Evolutionary conservation across 1,284 basidiomycete genomes (phyloP).

Genomic region (Entoloma clypeatum): DNA sequence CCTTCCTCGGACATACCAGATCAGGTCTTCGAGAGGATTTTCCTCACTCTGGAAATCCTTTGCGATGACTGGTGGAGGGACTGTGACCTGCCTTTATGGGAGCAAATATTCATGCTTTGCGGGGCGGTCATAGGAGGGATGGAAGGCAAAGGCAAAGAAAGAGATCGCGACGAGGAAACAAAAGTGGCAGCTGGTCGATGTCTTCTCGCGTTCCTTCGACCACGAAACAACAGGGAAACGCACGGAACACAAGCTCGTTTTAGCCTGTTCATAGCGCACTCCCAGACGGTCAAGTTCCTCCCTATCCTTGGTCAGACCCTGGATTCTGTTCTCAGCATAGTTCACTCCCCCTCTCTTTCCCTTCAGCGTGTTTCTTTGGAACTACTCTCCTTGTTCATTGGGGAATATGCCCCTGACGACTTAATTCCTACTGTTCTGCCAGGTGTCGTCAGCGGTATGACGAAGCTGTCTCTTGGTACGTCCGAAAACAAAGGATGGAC

Average conservation of each 20-base stretch:
- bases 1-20: conserved; percentile 67
- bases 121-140: conserved; percentile 64
- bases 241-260: conserved; percentile 35
- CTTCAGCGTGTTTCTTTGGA: conserved; percentile 66
- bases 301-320: conserved; percentile 84
- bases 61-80: conserved; percentile 76
- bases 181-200: conserved; percentile 61
- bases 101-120: conserved; percentile 81
- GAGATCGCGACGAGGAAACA: conserved; percentile 72
- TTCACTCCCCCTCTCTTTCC: conserved; percentile 51
- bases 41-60: conserved; percentile 60
- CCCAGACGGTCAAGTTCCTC: conserved; percentile 50
- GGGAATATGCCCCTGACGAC: conserved; percentile 57
- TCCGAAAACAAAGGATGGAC: conserved; percentile 56
- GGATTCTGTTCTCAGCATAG: conserved; percentile 59
- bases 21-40: conserved; percentile 70
- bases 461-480: conserved; percentile 59
- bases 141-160: conserved; percentile 56
- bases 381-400: conserved; percentile 54
- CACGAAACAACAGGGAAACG: conserved; percentile 40
- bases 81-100: conserved; percentile 65
- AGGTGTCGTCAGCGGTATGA: conserved; percentile 74
- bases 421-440: conserved; percentile 75
- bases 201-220: conserved; percentile 53
- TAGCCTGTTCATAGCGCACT: conserved; percentile 42